Conservation (phyloP, 306 rosid genomes). For the Citrullus mucosospermus region DNA sequence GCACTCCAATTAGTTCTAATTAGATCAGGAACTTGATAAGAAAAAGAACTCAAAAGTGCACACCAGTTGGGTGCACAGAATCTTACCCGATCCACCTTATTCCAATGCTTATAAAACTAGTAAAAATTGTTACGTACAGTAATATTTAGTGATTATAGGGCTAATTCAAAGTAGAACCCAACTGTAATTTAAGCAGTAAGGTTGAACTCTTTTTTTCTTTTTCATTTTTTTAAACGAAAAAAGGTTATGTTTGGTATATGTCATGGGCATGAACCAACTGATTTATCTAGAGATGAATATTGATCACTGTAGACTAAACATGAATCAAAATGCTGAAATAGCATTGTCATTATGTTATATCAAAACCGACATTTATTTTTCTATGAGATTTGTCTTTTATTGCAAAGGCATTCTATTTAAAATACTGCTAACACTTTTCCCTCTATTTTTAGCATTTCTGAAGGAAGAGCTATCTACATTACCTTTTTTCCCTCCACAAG, state of each 20-base stretch:
- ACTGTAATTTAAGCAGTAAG: not conserved
- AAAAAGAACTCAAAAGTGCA: not conserved
- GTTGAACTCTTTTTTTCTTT: not conserved
- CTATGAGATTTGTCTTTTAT: not conserved
- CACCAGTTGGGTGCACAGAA: not conserved
- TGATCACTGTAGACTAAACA: not conserved
- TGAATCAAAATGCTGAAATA: not conserved
- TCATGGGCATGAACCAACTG: not conserved
- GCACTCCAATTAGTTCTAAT: too few relatives aligned
- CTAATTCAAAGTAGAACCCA: not conserved
- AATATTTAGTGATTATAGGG: not conserved
- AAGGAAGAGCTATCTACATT: conserved; percentile 70
- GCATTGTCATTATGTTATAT: not conserved
- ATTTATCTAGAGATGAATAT: not conserved
- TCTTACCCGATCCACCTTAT: not conserved
- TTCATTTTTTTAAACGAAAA: not conserved
- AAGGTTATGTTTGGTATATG: not conserved
- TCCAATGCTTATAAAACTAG: not conserved
- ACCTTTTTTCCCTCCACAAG: conserved; percentile 65
- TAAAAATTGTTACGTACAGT: not conserved
- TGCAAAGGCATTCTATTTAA: not conserved
- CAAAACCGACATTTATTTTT: not conserved
- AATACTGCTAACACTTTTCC: not conserved
- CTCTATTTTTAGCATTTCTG: conserved; percentile 50
- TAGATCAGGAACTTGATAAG: not conserved